Evolutionary conservation across 116 monocot genomes (phyloP).

Genomic region (Trichopus zeylanicus): DNA sequence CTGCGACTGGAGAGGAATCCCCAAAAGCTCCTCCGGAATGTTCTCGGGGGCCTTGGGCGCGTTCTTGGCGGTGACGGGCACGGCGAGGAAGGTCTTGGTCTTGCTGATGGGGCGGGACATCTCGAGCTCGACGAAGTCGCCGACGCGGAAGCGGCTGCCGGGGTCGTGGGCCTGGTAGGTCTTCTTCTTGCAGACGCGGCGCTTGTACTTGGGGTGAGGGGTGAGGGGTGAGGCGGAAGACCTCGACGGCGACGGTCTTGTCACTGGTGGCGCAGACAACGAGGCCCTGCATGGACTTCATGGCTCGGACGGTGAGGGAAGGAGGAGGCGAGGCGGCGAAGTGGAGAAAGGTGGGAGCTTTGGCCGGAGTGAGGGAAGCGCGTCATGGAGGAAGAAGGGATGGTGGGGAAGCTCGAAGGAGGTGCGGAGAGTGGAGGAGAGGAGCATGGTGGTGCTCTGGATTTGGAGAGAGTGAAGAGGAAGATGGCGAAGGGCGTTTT

Average conservation of each 20-base stretch:
- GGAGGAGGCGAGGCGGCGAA: slow-evolving; percentile 6
- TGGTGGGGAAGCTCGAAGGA: slow-evolving; percentile 13
- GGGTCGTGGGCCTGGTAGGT: slow-evolving; percentile 94
- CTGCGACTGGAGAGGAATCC: slow-evolving; percentile 1
- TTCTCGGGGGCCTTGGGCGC: slow-evolving; percentile 17
- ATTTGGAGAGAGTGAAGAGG: no score
- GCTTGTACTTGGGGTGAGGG: slow-evolving; percentile 92
- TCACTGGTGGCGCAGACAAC: slow-evolving; percentile 65
- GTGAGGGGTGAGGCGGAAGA: slow-evolving; percentile 57
- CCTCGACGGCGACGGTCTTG: slow-evolving; percentile 89
- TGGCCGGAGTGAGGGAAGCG: slow-evolving; percentile 8
- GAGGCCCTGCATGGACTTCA: slow-evolving; percentile 62
- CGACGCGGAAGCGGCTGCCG: slow-evolving; percentile 74
- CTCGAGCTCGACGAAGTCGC: slow-evolving; percentile 81
- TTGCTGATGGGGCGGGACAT: slow-evolving; percentile 85
- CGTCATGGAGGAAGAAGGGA: slow-evolving; percentile 35
- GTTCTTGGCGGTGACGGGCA: slow-evolving; percentile 35
- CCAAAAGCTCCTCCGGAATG: not conserved
- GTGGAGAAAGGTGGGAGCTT: not conserved
- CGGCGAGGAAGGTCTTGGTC: slow-evolving; percentile 76
- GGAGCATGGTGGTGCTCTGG: no score
- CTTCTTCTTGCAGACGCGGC: slow-evolving; percentile 64
- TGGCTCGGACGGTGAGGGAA: slow-evolving; percentile 43
- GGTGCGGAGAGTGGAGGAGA: slow-evolving; percentile 23
- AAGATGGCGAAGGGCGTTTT: no score